Evolutionary conservation across 192 early-diverging fungal species (phyloP).

Genomic region (Entomortierella chlamydospora): DNA sequence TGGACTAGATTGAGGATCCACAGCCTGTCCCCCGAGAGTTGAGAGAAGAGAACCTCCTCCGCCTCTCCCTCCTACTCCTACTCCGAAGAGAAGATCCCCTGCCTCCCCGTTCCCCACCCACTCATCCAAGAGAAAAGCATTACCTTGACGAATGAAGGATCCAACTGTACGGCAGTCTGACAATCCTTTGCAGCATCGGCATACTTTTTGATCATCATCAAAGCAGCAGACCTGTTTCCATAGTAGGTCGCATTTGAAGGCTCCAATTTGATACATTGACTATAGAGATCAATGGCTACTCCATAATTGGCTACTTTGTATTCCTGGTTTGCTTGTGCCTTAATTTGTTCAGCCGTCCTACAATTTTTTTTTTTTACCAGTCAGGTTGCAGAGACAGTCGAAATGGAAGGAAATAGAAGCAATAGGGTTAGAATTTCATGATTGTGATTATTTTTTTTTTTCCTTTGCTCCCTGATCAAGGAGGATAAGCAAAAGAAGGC

Average conservation of each 20-base stretch:
- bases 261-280: conserved; percentile 73
- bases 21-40: no score
- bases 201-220: conserved; percentile 74
- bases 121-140: no score
- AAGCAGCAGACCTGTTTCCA: conserved; percentile 83
- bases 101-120: not conserved
- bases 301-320: conserved; percentile 78
- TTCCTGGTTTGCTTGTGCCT: conserved; percentile 74
- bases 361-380: not conserved
- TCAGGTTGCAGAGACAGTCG: no score
- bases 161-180: conserved; percentile 65
- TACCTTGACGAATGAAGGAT: conserved; percentile 72
- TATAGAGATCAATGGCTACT: conserved; percentile 77
- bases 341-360: conserved; percentile 72
- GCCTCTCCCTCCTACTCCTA: no score
- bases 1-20: no score
- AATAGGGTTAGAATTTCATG: no score
- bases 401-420: not conserved
- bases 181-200: conserved; percentile 74
- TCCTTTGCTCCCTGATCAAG: no score
- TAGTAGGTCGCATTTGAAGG: conserved; percentile 75
- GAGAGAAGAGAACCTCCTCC: no score
- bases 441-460: no score
- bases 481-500: no score
- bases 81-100: no score